Base-by-base conservation (phyloP, 805 yeast species). In the Suhomyces sp. region DNA sequence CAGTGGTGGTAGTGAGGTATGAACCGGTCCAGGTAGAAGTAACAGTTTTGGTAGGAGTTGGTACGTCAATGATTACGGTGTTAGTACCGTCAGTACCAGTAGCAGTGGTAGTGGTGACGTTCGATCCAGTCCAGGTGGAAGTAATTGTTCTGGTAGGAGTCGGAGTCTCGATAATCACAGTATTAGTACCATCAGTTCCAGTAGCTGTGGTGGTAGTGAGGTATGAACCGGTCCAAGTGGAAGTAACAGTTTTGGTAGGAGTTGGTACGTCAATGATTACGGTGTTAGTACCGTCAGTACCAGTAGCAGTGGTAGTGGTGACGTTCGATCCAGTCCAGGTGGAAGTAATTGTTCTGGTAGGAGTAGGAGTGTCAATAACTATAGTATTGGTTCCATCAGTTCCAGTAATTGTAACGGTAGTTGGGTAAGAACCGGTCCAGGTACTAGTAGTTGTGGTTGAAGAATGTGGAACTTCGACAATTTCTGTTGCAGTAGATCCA, bases 121-220 rank as follows among this genome's bases (percentile, higher is more conserved):
- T 12, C 9, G 35, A 7, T 12, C 54, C 58, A 26, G 52, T 55
- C 50, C 50, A 54, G 13, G 55, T 54, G 2, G 15, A 23, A 1
- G 60, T 58, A 8, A 46, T 22, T 2, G 56, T 50, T 2, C 27
- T 35, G 10, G 52, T 54, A 7, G 58, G 58, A 22, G 44, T 26
- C 19, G 64, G 64, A 12, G 59, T 58, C 6, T 53, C 49, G 7
- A 57, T 52, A n/a, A 45, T 49, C 36, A 57, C 49, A 17, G 63
- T 60, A 27, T 47, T 38, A 7, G 63, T 58, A 31, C 56, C 17
- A 13, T 52, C 12, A 52, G 22, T 6, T 9, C 23, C 26, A 10
- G 26, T 31, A 54, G 52, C 26, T 4, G 58, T 45, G 9, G 70
- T 66, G 2, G 66, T 63, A 9, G 58, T 54, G 15, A 67, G 60